Conservation (phyloP, 805 yeast genomes). For the Henningerozyma blattae region DNA sequence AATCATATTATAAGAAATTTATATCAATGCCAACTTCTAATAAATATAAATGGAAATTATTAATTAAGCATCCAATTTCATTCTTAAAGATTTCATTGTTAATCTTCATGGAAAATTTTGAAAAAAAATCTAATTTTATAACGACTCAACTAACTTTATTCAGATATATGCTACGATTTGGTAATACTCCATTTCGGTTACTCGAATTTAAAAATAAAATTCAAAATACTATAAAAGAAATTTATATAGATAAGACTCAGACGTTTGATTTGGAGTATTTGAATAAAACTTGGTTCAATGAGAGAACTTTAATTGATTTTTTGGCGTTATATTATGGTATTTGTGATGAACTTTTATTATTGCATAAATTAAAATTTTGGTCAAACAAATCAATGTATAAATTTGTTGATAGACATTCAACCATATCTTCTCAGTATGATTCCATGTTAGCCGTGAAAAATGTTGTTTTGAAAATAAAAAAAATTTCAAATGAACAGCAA, state of each 20-base stretch:
- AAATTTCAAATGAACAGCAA: slow-evolving; percentile 2
- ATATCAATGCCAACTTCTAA: neutral
- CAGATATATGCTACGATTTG: slow-evolving; percentile 60
- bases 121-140: slow-evolving; percentile 28
- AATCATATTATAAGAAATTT: slow-evolving; percentile 17
- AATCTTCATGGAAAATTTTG: slow-evolving; percentile 10
- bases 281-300: slow-evolving; percentile 28
- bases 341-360: slow-evolving; percentile 49
- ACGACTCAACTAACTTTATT: slow-evolving; percentile 38
- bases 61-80: slow-evolving; percentile 9
- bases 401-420: slow-evolving; percentile 44
- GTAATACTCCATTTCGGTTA: slow-evolving; percentile 53
- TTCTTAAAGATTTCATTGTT: slow-evolving; percentile 7
- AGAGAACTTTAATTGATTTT: slow-evolving; percentile 37
- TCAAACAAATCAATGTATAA: slow-evolving; percentile 14
- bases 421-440: slow-evolving; percentile 58
- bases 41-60: slow-evolving; percentile 5
- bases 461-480: slow-evolving; percentile 30
- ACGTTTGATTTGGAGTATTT: slow-evolving; percentile 7
- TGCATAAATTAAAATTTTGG: slow-evolving; percentile 35
- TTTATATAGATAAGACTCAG: neutral
- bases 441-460: slow-evolving; percentile 45
- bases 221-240: slow-evolving; percentile 7
- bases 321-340: slow-evolving; percentile 50
- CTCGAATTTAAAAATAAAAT: slow-evolving; percentile 26